A percentile compares a stretch with the other conserved stretches of the same genome.
Evolutionary conservation across 352 stramenopile species (phyloP).

Genomic region (Phytophthora hybrid): DNA sequence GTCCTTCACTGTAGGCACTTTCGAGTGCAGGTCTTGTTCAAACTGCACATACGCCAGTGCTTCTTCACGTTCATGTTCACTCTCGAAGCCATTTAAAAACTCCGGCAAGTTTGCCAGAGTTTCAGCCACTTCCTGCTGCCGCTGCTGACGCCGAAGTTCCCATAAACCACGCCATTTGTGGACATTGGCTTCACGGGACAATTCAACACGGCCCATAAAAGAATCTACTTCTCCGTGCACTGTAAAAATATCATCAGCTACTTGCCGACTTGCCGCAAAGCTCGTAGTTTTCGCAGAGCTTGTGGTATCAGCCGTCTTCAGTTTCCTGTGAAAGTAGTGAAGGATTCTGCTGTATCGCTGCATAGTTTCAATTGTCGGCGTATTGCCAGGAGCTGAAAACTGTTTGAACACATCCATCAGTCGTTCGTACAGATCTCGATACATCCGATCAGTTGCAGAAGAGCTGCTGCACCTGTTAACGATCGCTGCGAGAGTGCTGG

Average conservation of each 20-base stretch:
- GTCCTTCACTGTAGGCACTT: neutral
- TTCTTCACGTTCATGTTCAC: conserved; percentile 6
- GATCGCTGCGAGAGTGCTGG: neutral
- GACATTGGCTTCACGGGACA: neutral
- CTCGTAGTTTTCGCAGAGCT: neutral
- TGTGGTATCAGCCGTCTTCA: neutral
- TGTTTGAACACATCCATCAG: conserved; percentile 2
- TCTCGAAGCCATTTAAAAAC: neutral
- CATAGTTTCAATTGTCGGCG: neutral
- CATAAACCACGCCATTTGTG: conserved; percentile 16
- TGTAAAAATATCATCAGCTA: conserved; percentile 9
- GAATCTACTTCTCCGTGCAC: conserved; percentile 1
- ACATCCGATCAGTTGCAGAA: neutral
- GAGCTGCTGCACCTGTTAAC: neutral
- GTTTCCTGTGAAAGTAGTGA: neutral
- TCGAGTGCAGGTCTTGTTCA: neutral
- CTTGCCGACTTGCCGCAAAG: conserved; percentile 9
- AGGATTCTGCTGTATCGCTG: neutral
- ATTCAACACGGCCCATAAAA: neutral
- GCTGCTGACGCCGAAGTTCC: conserved; percentile 1
- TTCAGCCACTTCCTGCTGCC: neutral
- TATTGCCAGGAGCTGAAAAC: neutral
- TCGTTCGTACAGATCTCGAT: conserved; percentile 4
- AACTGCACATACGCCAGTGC: conserved; percentile 15
- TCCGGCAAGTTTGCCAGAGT: conserved; percentile 1